Conservation (phyloP, 768 basidiomycete species). For the Pleurotus citrinopileatus region DNA sequence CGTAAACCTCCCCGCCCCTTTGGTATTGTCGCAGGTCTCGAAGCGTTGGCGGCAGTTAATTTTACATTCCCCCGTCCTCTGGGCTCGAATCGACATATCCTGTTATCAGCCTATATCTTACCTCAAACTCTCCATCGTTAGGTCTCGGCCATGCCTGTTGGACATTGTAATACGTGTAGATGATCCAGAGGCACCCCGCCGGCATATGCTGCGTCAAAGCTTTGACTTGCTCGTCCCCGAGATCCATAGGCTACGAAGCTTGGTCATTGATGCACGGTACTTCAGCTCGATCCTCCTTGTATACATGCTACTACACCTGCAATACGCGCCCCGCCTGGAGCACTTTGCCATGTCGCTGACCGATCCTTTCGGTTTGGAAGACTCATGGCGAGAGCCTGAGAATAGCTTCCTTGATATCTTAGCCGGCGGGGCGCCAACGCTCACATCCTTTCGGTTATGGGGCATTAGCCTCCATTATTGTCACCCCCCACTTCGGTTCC, state of each 20-base stretch:
- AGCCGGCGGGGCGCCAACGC: not conserved
- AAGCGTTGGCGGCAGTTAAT: not conserved
- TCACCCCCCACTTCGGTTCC: not conserved
- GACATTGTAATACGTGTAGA: not conserved
- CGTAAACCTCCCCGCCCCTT: not conserved
- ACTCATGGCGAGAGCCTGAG: not conserved
- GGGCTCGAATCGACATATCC: not conserved
- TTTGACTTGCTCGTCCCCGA: not conserved
- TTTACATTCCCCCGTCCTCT: not conserved
- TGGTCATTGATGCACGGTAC: not conserved
- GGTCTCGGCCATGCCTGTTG: not conserved
- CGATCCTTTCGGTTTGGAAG: not conserved
- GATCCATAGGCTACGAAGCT: not conserved
- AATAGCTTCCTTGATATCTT: not conserved
- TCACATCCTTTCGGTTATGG: not conserved
- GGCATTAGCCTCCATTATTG: not conserved
- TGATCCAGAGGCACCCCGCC: not conserved
- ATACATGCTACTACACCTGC: not conserved
- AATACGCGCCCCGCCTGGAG: not conserved
- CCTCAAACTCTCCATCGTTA: not conserved
- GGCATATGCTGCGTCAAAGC: not conserved
- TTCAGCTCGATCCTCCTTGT: conserved; percentile 1
- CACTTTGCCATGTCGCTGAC: not conserved
- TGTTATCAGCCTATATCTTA: not conserved
- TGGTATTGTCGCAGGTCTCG: not conserved